Percentiles rank a stretch among this genome's conserved stretches.
These are phyloP conservation scores for Eudorina sp. DNA, from an alignment of 139 green algal species.

Conservation along the genomic window DNA sequence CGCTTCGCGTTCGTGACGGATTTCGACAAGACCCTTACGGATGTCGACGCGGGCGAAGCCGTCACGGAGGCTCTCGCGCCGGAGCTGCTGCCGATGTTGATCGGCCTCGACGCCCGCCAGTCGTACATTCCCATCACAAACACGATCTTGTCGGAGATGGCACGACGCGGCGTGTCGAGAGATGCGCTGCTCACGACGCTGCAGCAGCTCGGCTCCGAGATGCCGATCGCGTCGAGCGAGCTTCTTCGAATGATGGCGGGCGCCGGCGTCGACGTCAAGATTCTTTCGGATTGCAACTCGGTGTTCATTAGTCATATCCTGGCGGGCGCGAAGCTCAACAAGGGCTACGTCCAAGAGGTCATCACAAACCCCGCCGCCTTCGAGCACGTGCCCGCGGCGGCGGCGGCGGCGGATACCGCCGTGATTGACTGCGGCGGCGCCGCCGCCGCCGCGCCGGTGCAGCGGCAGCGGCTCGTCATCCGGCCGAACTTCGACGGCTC, in stretches of 20 bases:
- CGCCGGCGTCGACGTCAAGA: conserved; percentile 59
- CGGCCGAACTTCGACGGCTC: not conserved
- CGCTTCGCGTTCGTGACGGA: conserved; percentile 75
- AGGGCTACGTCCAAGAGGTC: conserved; percentile 67
- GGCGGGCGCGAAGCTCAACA: conserved; percentile 64
- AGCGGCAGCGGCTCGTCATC: conserved; percentile 63
- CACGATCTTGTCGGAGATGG: conserved; percentile 78
- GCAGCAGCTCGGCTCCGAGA: conserved; percentile 74
- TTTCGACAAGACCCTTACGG: conserved; percentile 89
- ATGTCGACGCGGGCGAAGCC: conserved; percentile 78
- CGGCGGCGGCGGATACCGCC: not conserved
- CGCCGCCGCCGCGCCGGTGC: not conserved
- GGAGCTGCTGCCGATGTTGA: conserved; percentile 85
- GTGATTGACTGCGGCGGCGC: not conserved
- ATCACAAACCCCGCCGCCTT: conserved; percentile 80
- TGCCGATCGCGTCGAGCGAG: conserved; percentile 61
- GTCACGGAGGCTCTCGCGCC: conserved; percentile 83
- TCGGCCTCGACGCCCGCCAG: conserved; percentile 47
- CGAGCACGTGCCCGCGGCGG: conserved; percentile 53
- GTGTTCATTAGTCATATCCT: conserved; percentile 87
- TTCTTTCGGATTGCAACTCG: conserved; percentile 85
- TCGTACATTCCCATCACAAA: conserved; percentile 88
- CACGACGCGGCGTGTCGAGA: conserved; percentile 77
- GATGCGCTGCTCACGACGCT: conserved; percentile 75
- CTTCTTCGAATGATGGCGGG: conserved; percentile 63